phyloP scores from a whole-genome alignment of 1,284 basidiomycete species.

The Microbotryum scabiosae region DNA sequence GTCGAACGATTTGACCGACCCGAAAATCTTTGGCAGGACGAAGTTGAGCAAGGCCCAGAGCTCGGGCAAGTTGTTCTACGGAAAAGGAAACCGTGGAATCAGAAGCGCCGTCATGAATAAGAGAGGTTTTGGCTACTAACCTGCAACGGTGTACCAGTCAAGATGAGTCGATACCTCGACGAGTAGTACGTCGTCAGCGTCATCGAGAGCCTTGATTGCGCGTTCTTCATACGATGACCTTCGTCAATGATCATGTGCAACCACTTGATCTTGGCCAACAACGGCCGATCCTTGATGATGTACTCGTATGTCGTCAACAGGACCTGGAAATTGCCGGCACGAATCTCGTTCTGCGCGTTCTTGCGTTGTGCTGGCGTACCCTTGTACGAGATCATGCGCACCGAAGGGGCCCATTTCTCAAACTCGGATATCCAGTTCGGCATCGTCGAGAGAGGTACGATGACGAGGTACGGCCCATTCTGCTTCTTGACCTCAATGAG shows the following conservation, averaged over 20 bases:
- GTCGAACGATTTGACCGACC: conserved; percentile 98
- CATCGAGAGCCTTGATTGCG: conserved; percentile 85
- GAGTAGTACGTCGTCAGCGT: conserved; percentile 91
- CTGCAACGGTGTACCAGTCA: conserved; percentile 95
- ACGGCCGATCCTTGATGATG: conserved; percentile 92
- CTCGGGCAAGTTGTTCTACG: conserved; percentile 87
- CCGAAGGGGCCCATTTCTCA: conserved; percentile 87
- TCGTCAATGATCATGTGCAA: conserved; percentile 99
- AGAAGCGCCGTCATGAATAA: neutral
- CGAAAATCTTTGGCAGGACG: conserved; percentile 95
- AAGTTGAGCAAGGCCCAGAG: conserved; percentile 98
- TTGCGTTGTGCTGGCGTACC: conserved; percentile 79
- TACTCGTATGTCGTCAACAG: conserved; percentile 97
- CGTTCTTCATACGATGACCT: conserved; percentile 99
- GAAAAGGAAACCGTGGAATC: neutral
- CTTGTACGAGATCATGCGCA: conserved; percentile 83
- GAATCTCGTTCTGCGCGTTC: conserved; percentile 61
- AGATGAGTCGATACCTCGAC: conserved; percentile 86
- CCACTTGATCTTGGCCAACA: conserved; percentile 91
- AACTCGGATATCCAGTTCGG: conserved; percentile 99
- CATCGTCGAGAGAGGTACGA: conserved; percentile 95
- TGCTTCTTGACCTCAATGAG: conserved; percentile 88
- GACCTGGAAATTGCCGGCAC: conserved; percentile 82
- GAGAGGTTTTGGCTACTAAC: conserved; percentile 32
- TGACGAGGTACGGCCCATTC: conserved; percentile 90